Base-by-base conservation (phyloP, 2,329 filamentous ascomycete genomes). In the Aureobasidium leucospermi region DNA sequence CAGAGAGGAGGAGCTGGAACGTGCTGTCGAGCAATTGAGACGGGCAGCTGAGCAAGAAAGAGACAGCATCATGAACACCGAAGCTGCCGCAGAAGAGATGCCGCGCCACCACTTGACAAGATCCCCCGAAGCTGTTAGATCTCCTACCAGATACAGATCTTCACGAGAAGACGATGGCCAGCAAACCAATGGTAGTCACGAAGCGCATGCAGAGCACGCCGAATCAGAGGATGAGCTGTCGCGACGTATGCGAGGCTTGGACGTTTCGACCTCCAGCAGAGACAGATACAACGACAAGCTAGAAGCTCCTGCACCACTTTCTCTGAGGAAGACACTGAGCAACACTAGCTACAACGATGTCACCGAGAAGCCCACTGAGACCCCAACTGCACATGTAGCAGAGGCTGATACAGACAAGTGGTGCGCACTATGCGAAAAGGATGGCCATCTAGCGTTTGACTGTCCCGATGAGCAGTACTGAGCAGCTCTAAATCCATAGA, bases 381-480 rank as follows among this genome's bases (percentile, higher is more conserved):
- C 9, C 13, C 29, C 36, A 1, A 61, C 58, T 36, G 58, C 42
- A n/a, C 53, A 46, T 15, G 67, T 65, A 15, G 65, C 64, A 9
- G 67, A 69, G 19, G 69, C 69, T 15, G 90, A 97, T 68, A 84
- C 86, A 58, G 83, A 87, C 63, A 96, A 96, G 76, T 99, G 94
- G 94, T 99, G 94, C 74, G 94, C 94, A 15, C 79, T 97, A 46
- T 99, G 94, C 71, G 94, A 99, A 78, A 85, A 90, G 63, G 94
- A 99, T 69, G 94, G 94, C 13, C 94, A 99, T 71, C 89, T 96
- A 74, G 96, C 93, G 16, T 73, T 70, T 60, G 70, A 73, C 60
- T 73, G 71, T 61, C 71, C 71, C 28, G 68, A 73, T 62, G 71
- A 73, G 65, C 69, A 71, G 64, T 73, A 72, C 55, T 73, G 23